Evolutionary conservation across 495 filamentous ascomycete species (phyloP).

Genomic region (Penicillium malachiteum): DNA sequence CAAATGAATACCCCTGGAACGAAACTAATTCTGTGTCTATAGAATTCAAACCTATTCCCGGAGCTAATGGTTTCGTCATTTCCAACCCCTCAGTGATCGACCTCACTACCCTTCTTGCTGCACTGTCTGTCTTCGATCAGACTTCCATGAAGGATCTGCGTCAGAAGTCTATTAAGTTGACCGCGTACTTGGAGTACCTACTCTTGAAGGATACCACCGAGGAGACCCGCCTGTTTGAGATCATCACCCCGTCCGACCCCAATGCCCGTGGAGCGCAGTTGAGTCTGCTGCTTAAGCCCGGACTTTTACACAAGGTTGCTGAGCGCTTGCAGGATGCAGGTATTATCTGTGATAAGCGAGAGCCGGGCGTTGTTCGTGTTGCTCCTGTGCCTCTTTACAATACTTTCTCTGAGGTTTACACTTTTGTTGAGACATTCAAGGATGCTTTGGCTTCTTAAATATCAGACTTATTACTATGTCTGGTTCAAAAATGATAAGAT

Average conservation of each 20-base stretch:
- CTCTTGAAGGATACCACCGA: constrained; percentile 51
- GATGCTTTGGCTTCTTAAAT: constrained; percentile 20
- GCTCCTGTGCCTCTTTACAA: constrained; percentile 94
- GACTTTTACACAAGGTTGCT: constrained; percentile 69
- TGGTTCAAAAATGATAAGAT: too few relatives aligned
- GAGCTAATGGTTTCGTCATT: constrained; percentile 61
- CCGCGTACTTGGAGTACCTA: constrained; percentile 74
- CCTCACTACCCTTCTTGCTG: constrained; percentile 64
- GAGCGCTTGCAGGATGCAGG: constrained; percentile 62
- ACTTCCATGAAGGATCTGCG: constrained; percentile 70
- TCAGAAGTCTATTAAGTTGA: constrained; percentile 72
- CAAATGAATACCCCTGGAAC: neutral
- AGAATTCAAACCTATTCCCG: constrained; percentile 71
- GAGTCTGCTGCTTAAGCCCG: constrained; percentile 66
- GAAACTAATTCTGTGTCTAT: constrained; percentile 8
- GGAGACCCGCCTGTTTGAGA: constrained; percentile 39
- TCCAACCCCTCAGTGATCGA: constrained; percentile 62
- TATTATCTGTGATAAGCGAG: constrained; percentile 84
- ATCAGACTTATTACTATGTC: too few relatives aligned
- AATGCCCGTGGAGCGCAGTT: constrained; percentile 82
- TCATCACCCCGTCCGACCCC: constrained; percentile 77
- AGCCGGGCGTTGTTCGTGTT: constrained; percentile 90
- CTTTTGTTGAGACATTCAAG: constrained; percentile 62
- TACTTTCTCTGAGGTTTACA: constrained; percentile 72
- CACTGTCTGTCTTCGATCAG: constrained; percentile 72